phyloP scores from a whole-genome alignment of 768 basidiomycete species.

The Antrodiella citrinella region DNA sequence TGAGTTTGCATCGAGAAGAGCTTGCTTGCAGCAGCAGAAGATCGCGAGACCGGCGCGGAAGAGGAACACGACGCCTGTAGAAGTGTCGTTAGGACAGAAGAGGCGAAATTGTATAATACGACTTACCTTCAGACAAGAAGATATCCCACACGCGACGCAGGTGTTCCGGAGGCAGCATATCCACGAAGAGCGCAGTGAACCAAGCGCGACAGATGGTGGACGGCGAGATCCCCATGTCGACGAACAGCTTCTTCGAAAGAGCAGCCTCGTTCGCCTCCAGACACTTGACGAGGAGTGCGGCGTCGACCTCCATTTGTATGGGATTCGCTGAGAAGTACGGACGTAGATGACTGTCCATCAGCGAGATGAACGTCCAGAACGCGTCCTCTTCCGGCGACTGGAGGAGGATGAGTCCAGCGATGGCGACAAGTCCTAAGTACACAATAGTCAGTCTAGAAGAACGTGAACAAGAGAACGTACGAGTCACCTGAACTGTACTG shows the following conservation, averaged over 20 bases:
- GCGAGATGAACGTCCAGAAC: conserved; percentile 82
- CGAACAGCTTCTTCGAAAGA: conserved; percentile 60
- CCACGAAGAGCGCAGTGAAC: conserved; percentile 69
- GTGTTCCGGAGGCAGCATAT: conserved; percentile 53
- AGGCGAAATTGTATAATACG: neutral
- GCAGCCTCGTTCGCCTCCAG: conserved; percentile 54
- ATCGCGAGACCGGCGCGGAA: conserved; percentile 68
- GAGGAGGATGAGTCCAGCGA: conserved; percentile 64
- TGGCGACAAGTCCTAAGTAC: conserved; percentile 57
- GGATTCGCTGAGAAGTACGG: conserved; percentile 59
- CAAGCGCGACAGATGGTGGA: conserved; percentile 48
- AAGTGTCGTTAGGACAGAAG: neutral
- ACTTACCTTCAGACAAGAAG: conserved; percentile 70
- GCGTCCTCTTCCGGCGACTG: conserved; percentile 83
- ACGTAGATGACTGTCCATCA: conserved; percentile 82
- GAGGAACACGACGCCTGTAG: conserved; percentile 60
- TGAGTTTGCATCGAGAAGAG: conserved; percentile 42
- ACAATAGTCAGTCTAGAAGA: no score
- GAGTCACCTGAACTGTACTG: conserved; percentile 54
- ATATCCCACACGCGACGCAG: conserved; percentile 77
- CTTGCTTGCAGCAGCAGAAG: conserved; percentile 49
- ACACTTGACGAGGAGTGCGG: conserved; percentile 58
- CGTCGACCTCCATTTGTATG: conserved; percentile 69
- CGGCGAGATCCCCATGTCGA: conserved; percentile 54
- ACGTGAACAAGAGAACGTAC: neutral